Evolutionary conservation across 768 basidiomycete species (phyloP), one percentile per base, ranked within the genome.

Genomic region (Phylloporus sp.): DNA sequence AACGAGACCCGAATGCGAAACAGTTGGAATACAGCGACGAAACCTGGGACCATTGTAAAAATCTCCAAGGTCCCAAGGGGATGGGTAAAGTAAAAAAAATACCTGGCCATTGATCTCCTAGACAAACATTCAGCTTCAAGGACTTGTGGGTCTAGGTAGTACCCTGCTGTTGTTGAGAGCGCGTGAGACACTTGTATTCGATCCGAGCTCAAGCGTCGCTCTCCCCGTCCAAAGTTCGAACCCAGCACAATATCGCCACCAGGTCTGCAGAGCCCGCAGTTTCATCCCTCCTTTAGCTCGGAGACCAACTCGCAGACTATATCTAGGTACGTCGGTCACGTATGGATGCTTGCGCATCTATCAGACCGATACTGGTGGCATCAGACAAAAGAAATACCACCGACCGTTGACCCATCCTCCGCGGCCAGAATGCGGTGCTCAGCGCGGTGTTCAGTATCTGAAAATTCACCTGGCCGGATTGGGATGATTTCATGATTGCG

Each of bases 341-440:
- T 39, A 39, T 28, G n/a, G n/a, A 31, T 23, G 8, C 35, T 49
- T 4, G 41, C 10, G 15, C 41, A 45, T 34, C 45, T 41, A 45
- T 26, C 39, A 43, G 36, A 32, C 34, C 3, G 18, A 24, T 43
- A 29, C 34, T 42, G 38, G 11, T 38, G n/a, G 18, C 12, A 50
- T 47, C 35, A 53, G 40, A 38, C 52, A n/a, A 50, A 42, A 47
- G 8, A 49, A 46, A 45, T 26, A 42, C 45, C 45, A 57, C 58
- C 51, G 35, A 58, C 53, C 56, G 40, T 55, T 50, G 43, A 15
- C 39, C 22, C 32, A n/a, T n/a, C 29, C 42, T 44, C 49, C 27
- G 36, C 18, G 16, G 50, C 43, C 52, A 23, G 35, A 38, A 10
- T 22, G 28, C 16, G n/a, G 42, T 40, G 34, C 31, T 45, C 31